Conservation (phyloP, 2,329 filamentous ascomycete species). For the Alternaria gansuensis region DNA sequence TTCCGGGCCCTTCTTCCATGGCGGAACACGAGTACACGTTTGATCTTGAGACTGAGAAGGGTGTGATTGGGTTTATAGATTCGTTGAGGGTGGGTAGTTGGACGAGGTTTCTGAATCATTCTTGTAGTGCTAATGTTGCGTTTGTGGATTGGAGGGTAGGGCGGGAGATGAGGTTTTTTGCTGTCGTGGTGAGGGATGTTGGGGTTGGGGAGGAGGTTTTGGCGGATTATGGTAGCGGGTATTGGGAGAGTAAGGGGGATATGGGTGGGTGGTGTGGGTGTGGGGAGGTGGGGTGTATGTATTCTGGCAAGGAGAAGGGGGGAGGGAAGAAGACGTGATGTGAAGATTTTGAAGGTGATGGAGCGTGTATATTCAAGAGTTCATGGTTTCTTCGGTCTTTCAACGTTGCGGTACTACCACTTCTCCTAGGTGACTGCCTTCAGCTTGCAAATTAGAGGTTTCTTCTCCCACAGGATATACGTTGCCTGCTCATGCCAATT, state of each 20-base stretch:
- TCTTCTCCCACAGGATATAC: conserved; percentile 53
- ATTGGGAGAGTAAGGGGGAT: conserved; percentile 2
- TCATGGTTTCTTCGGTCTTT: background rate
- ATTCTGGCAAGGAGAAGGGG: background rate
- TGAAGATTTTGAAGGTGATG: background rate
- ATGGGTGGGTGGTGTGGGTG: background rate
- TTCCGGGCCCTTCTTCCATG: too few relatives aligned
- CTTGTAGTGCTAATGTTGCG: background rate
- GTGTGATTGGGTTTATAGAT: background rate
- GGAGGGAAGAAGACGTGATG: background rate
- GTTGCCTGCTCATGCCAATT: conserved; percentile 46
- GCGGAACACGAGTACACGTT: too few relatives aligned
- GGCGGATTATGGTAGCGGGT: conserved; percentile 2
- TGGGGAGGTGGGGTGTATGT: conserved; percentile 5
- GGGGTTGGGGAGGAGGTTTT: conserved; percentile 2
- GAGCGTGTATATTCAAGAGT: background rate
- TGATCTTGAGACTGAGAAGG: background rate
- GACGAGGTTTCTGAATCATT: conserved; percentile 14
- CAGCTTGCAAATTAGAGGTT: conserved; percentile 46
- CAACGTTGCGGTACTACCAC: background rate
- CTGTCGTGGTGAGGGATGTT: background rate
- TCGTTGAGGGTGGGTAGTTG: conserved; percentile 6
- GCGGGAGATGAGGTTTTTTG: background rate
- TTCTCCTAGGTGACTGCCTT: conserved; percentile 20
- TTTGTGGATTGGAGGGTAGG: conserved; percentile 4